These are phyloP conservation scores for Ricinus communis DNA, from an alignment of 345 rosid species.

Conservation along the genomic window DNA sequence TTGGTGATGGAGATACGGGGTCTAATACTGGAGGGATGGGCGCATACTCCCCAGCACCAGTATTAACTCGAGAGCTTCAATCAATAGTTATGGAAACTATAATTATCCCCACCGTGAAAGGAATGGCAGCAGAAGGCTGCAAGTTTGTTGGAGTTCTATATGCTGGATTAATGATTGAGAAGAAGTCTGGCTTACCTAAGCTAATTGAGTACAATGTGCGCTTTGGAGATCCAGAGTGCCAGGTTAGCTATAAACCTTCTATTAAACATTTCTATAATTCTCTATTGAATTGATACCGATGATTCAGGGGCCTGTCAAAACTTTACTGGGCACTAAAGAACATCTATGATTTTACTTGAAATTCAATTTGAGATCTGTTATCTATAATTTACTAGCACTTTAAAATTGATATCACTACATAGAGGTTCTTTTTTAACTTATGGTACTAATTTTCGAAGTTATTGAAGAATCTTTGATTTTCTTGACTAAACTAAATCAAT, in stretches of 20 bases:
- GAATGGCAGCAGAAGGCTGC: conserved; percentile 91
- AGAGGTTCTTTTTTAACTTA: too few relatives aligned
- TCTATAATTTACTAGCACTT: too few relatives aligned
- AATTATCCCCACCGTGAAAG: conserved; percentile 84
- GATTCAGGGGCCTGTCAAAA: too few relatives aligned
- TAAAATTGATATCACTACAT: too few relatives aligned
- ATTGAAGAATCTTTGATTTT: too few relatives aligned
- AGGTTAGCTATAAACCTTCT: conserved; percentile 46
- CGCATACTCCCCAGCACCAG: conserved; percentile 89
- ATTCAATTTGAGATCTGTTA: too few relatives aligned
- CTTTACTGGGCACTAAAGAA: too few relatives aligned
- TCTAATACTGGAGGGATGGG: conserved; percentile 99
- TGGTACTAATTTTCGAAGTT: too few relatives aligned
- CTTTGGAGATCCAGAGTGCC: conserved; percentile 98
- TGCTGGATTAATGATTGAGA: conserved; percentile 95
- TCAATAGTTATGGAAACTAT: conserved; percentile 77
- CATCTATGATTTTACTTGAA: too few relatives aligned
- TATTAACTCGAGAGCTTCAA: conserved; percentile 69
- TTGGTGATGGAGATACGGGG: conserved; percentile 94
- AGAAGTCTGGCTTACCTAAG: conserved; percentile 88
- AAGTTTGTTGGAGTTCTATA: conserved; percentile 85
- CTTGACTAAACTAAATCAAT: too few relatives aligned
- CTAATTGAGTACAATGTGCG: conserved; percentile 97
- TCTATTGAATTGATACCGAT: too few relatives aligned
- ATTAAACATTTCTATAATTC: too few relatives aligned